Conservation (phyloP, 2,329 filamentous ascomycete species). For the Cercospora sp. region DNA sequence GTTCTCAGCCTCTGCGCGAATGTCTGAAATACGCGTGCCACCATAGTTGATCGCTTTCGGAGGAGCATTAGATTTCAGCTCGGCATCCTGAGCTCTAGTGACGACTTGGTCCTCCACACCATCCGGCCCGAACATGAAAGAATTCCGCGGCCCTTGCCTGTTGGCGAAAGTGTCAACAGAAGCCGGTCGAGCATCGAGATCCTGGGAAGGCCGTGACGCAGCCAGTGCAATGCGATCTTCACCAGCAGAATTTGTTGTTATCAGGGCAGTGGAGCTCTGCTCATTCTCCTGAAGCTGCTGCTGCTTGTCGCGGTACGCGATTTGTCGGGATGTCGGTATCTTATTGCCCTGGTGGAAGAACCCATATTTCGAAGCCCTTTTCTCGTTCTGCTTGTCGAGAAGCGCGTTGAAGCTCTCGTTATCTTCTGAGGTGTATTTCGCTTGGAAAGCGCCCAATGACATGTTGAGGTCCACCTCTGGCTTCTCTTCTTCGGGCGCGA, state of each 20-base stretch:
- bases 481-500: constrained; percentile 42
- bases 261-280: constrained; percentile 26
- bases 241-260: constrained; percentile 30
- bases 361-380: constrained; percentile 77
- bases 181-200: constrained; percentile 70
- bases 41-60: constrained; percentile 77
- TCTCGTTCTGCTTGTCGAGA: constrained; percentile 85
- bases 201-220: constrained; percentile 52
- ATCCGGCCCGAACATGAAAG: constrained; percentile 80
- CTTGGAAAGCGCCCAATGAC: constrained; percentile 81
- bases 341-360: constrained; percentile 92
- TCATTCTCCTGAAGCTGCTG: constrained; percentile 60
- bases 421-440: constrained; percentile 94
- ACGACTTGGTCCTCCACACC: constrained; percentile 55
- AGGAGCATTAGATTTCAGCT: constrained; percentile 68
- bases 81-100: constrained; percentile 67
- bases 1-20: constrained; percentile 30
- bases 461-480: constrained; percentile 69
- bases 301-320: constrained; percentile 55
- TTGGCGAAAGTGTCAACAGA: constrained; percentile 72
- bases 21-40: constrained; percentile 70
- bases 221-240: constrained; percentile 29
- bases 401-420: constrained; percentile 96
- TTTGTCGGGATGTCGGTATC: constrained; percentile 63
- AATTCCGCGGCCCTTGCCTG: constrained; percentile 66